A percentile compares a stretch with the other conserved stretches of the same genome.
Evolutionary conservation across 225 moss, liverwort and hornwort species (phyloP).

Genomic region (Bryum argenteum): DNA sequence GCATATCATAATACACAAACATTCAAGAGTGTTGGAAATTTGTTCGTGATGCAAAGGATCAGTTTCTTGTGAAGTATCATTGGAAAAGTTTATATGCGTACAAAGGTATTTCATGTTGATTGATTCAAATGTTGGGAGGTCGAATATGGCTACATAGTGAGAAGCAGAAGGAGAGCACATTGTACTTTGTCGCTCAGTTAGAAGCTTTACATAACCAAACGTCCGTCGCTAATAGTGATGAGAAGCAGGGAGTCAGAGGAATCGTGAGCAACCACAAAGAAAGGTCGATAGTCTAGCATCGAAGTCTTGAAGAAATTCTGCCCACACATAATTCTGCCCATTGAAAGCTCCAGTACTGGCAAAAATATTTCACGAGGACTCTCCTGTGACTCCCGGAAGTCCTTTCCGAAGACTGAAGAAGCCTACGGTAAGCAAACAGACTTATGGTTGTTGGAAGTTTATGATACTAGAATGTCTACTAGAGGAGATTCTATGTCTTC

Average conservation of each 20-base stretch:
- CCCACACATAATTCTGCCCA: neutral
- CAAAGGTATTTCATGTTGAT: constrained; percentile 55
- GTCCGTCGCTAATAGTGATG: constrained; percentile 25
- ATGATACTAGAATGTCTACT: no score
- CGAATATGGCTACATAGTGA: constrained; percentile 89
- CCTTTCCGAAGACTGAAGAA: constrained; percentile 28
- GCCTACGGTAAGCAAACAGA: constrained; percentile 36
- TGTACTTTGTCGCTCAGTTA: constrained; percentile 73
- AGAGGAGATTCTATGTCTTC: no score
- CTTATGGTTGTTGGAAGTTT: no score
- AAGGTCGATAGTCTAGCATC: neutral
- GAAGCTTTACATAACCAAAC: constrained; percentile 47
- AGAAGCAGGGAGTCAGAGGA: constrained; percentile 26
- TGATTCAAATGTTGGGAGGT: no score
- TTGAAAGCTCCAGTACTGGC: constrained; percentile 29
- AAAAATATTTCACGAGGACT: constrained; percentile 18
- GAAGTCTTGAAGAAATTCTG: constrained; percentile 24
- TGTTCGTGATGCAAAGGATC: no score
- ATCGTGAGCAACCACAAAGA: constrained; percentile 21
- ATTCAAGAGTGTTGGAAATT: no score
- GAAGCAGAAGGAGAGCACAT: constrained; percentile 88
- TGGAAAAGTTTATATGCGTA: constrained; percentile 5
- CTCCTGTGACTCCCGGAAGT: constrained; percentile 23
- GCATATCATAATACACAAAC: no score
- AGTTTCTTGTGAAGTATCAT: neutral